phyloP scores from a whole-genome alignment of 345 rosid genomes.

The Passiflora organensis region DNA sequence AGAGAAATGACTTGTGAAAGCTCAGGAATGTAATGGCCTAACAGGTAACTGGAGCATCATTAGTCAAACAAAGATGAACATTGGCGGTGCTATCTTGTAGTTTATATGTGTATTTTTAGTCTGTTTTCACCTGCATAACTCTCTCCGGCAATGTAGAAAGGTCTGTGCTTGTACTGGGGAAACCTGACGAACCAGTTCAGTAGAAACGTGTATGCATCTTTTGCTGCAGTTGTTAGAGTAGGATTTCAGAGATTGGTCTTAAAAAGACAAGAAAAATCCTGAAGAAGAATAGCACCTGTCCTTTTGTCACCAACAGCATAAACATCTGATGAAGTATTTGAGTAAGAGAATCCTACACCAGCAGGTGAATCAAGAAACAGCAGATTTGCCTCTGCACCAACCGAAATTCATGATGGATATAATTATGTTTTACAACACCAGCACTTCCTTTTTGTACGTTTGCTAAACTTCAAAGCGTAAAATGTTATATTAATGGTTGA shows the following conservation, averaged over 20 bases:
- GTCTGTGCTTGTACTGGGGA: slow-evolving; percentile 61
- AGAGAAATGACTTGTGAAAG: slow-evolving; percentile 48
- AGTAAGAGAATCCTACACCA: slow-evolving; percentile 83
- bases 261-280: not conserved
- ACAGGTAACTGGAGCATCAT: not conserved
- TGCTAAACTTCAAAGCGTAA: too few relatives aligned
- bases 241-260: too few relatives aligned
- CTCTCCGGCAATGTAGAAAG: slow-evolving; percentile 86
- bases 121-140: slow-evolving; percentile 91
- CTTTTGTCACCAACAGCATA: slow-evolving; percentile 64
- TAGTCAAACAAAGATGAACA: not conserved
- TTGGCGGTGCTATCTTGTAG: not conserved
- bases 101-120: too few relatives aligned
- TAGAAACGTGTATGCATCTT: slow-evolving; percentile 60
- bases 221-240: slow-evolving; percentile 51
- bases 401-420: not conserved
- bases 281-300: slow-evolving; percentile 39
- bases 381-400: slow-evolving; percentile 60
- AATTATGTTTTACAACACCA: too few relatives aligned
- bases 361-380: slow-evolving; percentile 88
- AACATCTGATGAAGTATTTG: slow-evolving; percentile 54
- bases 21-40: slow-evolving; percentile 89
- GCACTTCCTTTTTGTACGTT: too few relatives aligned
- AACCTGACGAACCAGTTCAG: slow-evolving; percentile 66
- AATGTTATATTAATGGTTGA: too few relatives aligned